Conservation (phyloP, 179 eudicot genomes). For the Corrigiola litoralis region DNA sequence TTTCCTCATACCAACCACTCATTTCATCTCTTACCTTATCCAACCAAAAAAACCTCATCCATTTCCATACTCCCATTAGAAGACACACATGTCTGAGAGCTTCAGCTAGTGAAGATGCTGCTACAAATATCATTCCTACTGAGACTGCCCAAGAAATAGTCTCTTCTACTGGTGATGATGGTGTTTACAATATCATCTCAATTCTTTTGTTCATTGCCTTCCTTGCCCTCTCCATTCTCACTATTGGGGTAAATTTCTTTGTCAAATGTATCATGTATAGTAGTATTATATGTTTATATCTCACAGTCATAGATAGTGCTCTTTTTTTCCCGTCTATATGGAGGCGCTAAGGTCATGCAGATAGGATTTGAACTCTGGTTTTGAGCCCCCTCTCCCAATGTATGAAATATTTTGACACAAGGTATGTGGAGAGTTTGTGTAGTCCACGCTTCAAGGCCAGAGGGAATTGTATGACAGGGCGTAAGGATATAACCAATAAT, state of each 20-base stretch:
- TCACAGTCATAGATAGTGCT: too few species aligned
- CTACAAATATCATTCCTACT: constrained; percentile 24
- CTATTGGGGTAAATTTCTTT: constrained; percentile 84
- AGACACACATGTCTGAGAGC: constrained; percentile 21
- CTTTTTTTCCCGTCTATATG: neutral
- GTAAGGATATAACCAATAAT: too few species aligned
- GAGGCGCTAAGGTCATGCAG: neutral
- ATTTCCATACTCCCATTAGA: neutral
- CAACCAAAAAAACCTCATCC: constrained; percentile 12
- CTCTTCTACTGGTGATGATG: constrained; percentile 35
- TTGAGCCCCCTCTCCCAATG: too few species aligned
- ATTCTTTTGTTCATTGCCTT: constrained; percentile 72
- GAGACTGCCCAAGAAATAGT: constrained; percentile 43
- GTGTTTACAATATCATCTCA: constrained; percentile 36
- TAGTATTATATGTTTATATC: too few species aligned
- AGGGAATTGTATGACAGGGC: too few species aligned
- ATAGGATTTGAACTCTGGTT: neutral
- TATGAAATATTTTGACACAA: too few species aligned
- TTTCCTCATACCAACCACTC: constrained; percentile 29
- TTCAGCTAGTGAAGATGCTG: constrained; percentile 36
- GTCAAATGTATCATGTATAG: too few species aligned
- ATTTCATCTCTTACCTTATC: constrained; percentile 29
- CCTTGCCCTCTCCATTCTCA: constrained; percentile 63
- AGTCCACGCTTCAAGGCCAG: too few species aligned
- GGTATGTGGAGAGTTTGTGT: too few species aligned